Evolutionary conservation across 495 filamentous ascomycete species (phyloP).

Genomic region (Evansstolkia leycettana): DNA sequence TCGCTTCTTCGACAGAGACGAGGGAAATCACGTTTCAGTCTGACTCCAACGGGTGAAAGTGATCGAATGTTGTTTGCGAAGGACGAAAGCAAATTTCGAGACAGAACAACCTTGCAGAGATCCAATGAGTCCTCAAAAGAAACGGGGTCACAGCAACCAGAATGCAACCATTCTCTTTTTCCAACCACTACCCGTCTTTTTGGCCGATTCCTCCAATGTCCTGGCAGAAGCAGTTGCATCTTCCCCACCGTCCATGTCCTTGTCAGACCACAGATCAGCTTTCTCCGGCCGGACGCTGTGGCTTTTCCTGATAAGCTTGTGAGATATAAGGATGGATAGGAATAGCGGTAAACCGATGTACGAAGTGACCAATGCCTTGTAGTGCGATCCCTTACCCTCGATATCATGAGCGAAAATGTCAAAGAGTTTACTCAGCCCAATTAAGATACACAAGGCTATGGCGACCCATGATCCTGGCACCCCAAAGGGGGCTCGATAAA

Average conservation of each 20-base stretch:
- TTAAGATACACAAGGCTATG: conserved; percentile 54
- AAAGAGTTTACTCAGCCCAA: conserved; percentile 69
- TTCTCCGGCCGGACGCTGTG: conserved; percentile 40
- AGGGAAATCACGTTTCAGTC: too few relatives aligned
- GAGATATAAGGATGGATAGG: conserved; percentile 56
- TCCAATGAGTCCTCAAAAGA: too few relatives aligned
- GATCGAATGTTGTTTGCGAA: too few relatives aligned
- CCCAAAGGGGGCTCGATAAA: conserved; percentile 64
- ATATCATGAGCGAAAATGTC: conserved; percentile 47
- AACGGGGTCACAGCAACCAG: too few relatives aligned
- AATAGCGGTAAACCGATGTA: conserved; percentile 78
- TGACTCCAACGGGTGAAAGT: too few relatives aligned
- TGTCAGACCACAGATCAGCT: conserved; percentile 60
- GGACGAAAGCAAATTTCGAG: too few relatives aligned
- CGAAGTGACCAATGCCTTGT: conserved; percentile 67
- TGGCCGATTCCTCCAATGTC: too few relatives aligned
- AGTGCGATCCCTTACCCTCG: conserved; percentile 46
- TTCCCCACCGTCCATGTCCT: conserved; percentile 61
- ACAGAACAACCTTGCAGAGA: too few relatives aligned
- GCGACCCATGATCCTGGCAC: conserved; percentile 53
- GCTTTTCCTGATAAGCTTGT: conserved; percentile 46
- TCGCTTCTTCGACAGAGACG: too few relatives aligned
- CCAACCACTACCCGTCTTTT: too few relatives aligned
- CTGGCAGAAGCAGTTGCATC: too few relatives aligned
- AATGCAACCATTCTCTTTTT: too few relatives aligned